Evolutionary conservation across 2,329 filamentous ascomycete genomes (phyloP), one percentile per base, ranked within the genome.

Genomic region (Fusarium annulatum): DNA sequence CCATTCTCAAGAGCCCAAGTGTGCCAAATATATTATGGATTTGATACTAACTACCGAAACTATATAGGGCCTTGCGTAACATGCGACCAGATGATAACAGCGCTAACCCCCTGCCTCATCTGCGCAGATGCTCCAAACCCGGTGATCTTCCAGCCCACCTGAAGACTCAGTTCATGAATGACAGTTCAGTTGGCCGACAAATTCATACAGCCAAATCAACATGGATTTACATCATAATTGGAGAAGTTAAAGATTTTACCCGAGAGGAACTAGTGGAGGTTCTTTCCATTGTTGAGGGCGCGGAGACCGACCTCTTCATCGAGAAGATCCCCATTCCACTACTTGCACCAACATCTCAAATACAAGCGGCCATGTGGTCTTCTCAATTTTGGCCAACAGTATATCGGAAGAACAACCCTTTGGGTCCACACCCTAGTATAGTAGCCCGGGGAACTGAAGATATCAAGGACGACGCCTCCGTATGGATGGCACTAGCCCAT

Each of bases 341-440:
- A 33, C 84, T 94, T 49, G 88, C 93, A 30, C 94, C 94, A 4
- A 94, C 92, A 9, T 95, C 93, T 7, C 89, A 92, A 74, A 86
- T 92, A 43, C 93, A 96, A 81, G 93, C 94, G 14, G 89, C 88
- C 33, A 85, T 89, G 79, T 96, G 93, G 93, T 92, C 90, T 33
- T 85, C 88, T 39, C 87, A 91, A 75, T 96, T 94, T 81, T 97
- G 94, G 94, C 94, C 94, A 18, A 93, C 92, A 3, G 90, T 95
- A 55, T 97, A 96, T 83, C 92, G 94, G 72, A 95, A 95, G 84
- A 95, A 93, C 74, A 96, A 96, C 79, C 94, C 94, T 5, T 93
- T 95, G 67, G 94, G 94, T 8, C 94, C 94, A 23, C 94, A 97
- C 79, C 94, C 94, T 69, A 90, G 91, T 78, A 89, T 93, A 79